phyloP scores from a whole-genome alignment of 176 grass and related monocot genomes.

The Juncus effusus region DNA sequence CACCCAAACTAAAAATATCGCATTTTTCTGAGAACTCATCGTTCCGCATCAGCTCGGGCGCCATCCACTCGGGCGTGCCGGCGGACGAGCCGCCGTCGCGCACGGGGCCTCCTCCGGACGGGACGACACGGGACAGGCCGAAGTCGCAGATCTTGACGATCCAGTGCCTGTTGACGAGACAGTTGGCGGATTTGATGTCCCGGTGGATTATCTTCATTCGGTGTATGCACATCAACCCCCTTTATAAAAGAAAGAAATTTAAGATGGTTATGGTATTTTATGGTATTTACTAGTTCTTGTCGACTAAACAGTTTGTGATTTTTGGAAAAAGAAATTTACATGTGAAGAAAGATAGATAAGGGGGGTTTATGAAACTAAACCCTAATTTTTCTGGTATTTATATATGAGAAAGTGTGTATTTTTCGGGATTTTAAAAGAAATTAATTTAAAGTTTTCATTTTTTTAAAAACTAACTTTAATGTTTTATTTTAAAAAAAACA shows the following conservation, averaged over 20 bases:
- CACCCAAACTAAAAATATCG: slow-evolving; percentile 97
- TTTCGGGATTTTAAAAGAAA: too few relatives aligned
- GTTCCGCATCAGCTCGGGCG: slow-evolving; percentile 90
- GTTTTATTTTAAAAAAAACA: too few relatives aligned
- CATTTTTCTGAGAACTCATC: slow-evolving; percentile 98
- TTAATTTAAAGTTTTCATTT: too few relatives aligned
- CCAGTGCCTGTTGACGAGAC: slow-evolving; percentile 98
- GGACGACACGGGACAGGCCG: slow-evolving; percentile 78
- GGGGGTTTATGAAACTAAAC: background rate
- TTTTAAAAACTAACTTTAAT: too few relatives aligned
- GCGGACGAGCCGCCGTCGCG: slow-evolving; percentile 82
- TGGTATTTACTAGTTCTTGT: too few relatives aligned
- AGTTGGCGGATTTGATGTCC: slow-evolving; percentile 98
- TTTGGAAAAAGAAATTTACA: slow-evolving; percentile 25
- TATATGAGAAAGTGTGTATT: too few relatives aligned
- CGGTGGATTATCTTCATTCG: slow-evolving; percentile 97
- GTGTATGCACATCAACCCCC: slow-evolving; percentile 98
- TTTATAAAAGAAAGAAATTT: slow-evolving; percentile 25
- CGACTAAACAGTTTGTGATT: too few relatives aligned
- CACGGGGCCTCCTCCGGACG: slow-evolving; percentile 44
- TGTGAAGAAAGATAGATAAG: slow-evolving; percentile 23
- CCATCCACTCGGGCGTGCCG: slow-evolving; percentile 99
- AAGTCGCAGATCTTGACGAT: slow-evolving; percentile 97
- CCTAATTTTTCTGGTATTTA: background rate
- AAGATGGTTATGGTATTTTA: background rate